Evolutionary conservation across 2,329 filamentous ascomycete species (phyloP).

Genomic region (Monilinia laxa): DNA sequence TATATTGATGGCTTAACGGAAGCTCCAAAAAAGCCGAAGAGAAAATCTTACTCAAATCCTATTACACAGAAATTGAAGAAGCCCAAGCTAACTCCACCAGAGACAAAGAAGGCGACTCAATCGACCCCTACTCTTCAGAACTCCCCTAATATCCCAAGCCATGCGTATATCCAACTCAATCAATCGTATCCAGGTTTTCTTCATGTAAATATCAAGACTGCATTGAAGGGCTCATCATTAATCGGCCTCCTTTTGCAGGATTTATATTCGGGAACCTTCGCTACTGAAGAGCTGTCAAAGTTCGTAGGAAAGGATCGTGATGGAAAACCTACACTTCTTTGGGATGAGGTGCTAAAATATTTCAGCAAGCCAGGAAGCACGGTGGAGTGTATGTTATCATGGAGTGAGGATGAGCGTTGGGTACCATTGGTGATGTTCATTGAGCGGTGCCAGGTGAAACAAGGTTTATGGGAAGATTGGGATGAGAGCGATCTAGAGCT

Average conservation of each 20-base stretch:
- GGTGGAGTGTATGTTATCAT: not conserved
- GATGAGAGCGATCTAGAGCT: not conserved
- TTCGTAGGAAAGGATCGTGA: not conserved
- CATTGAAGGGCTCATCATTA: not conserved
- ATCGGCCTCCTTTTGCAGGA: not conserved
- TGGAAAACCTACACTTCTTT: not conserved
- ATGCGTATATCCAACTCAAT: not conserved
- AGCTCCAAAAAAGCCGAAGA: not conserved
- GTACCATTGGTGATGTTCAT: conserved; percentile 3
- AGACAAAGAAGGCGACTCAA: not conserved
- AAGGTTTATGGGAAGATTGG: not conserved
- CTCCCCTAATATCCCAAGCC: too few relatives aligned
- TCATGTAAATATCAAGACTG: not conserved
- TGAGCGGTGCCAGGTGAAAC: conserved; percentile 5
- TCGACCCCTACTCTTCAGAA: not conserved
- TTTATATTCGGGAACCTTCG: not conserved
- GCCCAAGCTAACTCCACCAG: not conserved
- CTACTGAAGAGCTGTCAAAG: not conserved
- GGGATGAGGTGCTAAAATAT: conserved; percentile 5
- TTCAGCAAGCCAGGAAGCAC: not conserved
- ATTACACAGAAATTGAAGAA: not conserved
- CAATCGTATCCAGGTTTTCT: not conserved
- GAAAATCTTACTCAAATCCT: not conserved
- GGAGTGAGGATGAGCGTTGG: not conserved
- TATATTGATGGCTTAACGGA: not conserved